These are phyloP conservation scores for Ananas comosus DNA, from an alignment of 176 grass and related monocot genomes.

Conservation along the genomic window DNA sequence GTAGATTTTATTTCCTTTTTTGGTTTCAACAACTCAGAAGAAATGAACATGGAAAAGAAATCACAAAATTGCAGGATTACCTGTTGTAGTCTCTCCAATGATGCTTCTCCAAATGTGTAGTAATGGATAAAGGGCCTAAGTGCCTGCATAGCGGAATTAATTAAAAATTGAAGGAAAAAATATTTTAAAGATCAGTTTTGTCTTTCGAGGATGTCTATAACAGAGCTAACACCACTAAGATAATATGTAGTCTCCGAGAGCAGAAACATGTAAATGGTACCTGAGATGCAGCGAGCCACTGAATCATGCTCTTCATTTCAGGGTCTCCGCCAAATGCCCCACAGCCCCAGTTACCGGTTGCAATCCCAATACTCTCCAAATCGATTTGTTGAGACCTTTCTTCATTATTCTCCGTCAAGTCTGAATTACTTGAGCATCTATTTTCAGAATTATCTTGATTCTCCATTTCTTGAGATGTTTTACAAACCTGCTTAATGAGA, in stretches of 20 bases:
- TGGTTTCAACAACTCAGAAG: not conserved
- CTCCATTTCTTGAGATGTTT: not conserved
- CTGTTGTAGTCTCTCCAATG: conserved; percentile 57
- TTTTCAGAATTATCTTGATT: conserved; percentile 12
- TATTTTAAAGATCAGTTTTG: not conserved
- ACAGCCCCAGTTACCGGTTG: conserved; percentile 96
- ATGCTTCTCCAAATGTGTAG: conserved; percentile 59
- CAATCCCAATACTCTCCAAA: conserved; percentile 47
- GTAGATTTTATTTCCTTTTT: not conserved
- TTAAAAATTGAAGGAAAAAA: not conserved
- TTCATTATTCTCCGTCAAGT: conserved; percentile 12
- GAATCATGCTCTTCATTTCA: conserved; percentile 90
- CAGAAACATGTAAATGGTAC: conserved; percentile 21
- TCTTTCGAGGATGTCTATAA: too few species aligned
- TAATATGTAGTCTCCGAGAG: not conserved
- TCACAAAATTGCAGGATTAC: conserved; percentile 24
- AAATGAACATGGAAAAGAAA: not conserved
- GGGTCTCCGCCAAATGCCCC: conserved; percentile 87
- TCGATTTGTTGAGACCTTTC: conserved; percentile 18
- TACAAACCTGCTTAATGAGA: conserved; percentile 24
- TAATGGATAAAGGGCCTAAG: conserved; percentile 71
- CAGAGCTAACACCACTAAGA: too few species aligned
- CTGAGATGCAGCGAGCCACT: conserved; percentile 95
- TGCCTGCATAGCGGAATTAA: conserved; percentile 40
- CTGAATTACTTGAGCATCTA: conserved; percentile 9